Evolutionary conservation across 768 basidiomycete genomes (phyloP).

Genomic region (Podaxis rugospora): DNA sequence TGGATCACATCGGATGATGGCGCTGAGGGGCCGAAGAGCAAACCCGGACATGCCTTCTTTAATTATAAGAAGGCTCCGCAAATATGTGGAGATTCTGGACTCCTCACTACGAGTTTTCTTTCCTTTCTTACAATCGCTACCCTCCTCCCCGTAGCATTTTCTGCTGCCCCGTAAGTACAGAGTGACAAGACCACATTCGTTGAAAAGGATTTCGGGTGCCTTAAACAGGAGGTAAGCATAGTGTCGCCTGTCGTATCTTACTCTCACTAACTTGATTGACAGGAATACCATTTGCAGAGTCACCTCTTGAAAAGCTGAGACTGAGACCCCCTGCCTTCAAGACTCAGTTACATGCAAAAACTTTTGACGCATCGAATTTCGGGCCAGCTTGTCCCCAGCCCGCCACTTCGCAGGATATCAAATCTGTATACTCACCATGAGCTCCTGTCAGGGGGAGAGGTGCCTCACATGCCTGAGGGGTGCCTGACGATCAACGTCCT

Average conservation of each 20-base stretch:
- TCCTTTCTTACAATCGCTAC: too few relatives aligned
- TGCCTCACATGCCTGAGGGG: constrained; percentile 46
- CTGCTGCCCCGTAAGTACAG: constrained; percentile 29
- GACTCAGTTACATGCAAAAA: constrained; percentile 24
- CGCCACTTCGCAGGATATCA: too few relatives aligned
- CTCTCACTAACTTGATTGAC: background rate
- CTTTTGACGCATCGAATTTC: constrained; percentile 43
- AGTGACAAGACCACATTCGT: constrained; percentile 33
- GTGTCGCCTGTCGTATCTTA: background rate
- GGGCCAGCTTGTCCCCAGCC: constrained; percentile 46
- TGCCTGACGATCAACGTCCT: constrained; percentile 58
- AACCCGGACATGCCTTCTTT: too few relatives aligned
- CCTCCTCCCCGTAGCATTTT: too few relatives aligned
- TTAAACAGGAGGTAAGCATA: constrained; percentile 34
- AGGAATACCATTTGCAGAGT: constrained; percentile 52
- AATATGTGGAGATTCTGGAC: too few relatives aligned
- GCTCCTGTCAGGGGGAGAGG: constrained; percentile 21
- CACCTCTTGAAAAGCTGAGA: constrained; percentile 44
- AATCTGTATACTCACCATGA: constrained; percentile 4
- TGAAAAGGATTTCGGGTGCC: constrained; percentile 27
- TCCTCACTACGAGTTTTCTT: too few relatives aligned
- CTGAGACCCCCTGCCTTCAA: constrained; percentile 43
- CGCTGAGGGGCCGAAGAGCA: too few relatives aligned
- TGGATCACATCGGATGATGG: too few relatives aligned
- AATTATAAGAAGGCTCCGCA: too few relatives aligned